These are phyloP conservation scores for Syzygium aromaticum DNA, from an alignment of 345 rosid species.

Conservation along the genomic window DNA sequence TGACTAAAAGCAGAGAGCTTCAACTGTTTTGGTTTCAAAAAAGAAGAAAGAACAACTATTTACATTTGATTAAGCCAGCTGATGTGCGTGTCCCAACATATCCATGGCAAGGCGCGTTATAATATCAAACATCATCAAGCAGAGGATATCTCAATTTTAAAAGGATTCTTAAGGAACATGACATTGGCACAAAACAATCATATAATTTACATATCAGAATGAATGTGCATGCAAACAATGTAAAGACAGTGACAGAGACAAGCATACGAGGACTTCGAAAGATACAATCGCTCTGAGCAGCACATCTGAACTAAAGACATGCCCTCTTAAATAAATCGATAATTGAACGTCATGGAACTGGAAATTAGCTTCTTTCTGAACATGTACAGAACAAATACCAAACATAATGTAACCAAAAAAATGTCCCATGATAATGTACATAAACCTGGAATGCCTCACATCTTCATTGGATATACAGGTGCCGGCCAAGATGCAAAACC, in stretches of 20 bases:
- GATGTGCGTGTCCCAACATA: background rate
- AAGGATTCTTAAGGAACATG: background rate
- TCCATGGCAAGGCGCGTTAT: background rate
- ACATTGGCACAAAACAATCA: background rate
- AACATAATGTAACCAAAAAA: conserved; percentile 5
- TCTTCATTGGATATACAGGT: background rate
- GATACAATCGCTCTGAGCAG: background rate
- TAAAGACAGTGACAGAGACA: background rate
- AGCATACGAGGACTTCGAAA: background rate
- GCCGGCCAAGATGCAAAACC: conserved; percentile 1
- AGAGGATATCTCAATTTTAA: background rate
- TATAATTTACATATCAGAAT: background rate
- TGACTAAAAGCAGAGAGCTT: background rate
- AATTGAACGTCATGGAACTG: conserved; percentile 3
- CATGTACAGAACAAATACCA: conserved; percentile 5
- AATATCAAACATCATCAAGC: background rate
- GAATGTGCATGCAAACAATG: background rate
- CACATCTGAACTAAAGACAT: background rate
- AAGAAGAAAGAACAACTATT: background rate
- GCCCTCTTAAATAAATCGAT: background rate
- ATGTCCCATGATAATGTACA: conserved; percentile 4
- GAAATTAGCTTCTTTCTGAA: background rate
- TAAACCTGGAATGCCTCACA: background rate
- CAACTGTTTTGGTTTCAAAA: background rate
- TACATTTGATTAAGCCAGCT: background rate